Evolutionary conservation across 495 filamentous ascomycete species (phyloP).

Genomic region (Daldinia decipiens): DNA sequence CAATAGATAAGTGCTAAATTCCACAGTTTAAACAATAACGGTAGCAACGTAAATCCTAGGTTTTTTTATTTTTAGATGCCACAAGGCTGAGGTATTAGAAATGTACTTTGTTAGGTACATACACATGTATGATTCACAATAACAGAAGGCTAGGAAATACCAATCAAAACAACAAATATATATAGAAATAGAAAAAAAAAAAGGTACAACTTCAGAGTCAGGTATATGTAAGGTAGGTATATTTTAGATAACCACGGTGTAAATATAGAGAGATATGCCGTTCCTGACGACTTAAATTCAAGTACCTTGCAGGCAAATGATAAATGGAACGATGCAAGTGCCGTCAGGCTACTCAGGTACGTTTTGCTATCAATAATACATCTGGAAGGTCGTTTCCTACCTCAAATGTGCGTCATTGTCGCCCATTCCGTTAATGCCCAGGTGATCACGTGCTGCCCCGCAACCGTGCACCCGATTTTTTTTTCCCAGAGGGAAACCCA

Average conservation of each 20-base stretch:
- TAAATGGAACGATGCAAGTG: neutral
- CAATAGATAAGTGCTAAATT: neutral
- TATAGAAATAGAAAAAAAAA: too few relatives aligned
- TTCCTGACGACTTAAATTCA: neutral
- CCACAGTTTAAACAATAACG: neutral
- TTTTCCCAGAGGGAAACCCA: slow-evolving; percentile 37
- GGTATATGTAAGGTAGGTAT: neutral
- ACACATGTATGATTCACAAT: neutral
- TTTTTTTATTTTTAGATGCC: neutral
- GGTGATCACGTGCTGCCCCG: slow-evolving; percentile 43
- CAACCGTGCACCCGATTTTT: slow-evolving; percentile 45
- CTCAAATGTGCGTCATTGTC: slow-evolving; percentile 41
- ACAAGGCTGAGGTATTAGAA: neutral
- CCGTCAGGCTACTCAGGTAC: neutral
- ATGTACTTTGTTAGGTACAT: neutral
- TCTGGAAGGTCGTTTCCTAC: slow-evolving; percentile 9
- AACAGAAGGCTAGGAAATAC: neutral
- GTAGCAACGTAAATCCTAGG: neutral
- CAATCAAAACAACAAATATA: too few relatives aligned
- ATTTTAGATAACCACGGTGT: too few relatives aligned
- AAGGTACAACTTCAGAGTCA: neutral
- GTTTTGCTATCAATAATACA: slow-evolving; percentile 6
- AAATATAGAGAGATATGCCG: neutral
- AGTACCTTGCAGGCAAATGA: neutral
- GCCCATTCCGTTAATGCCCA: slow-evolving; percentile 42